phyloP scores from a whole-genome alignment of 2,329 filamentous ascomycete species.

The Fusarium brevicatenulatum region DNA sequence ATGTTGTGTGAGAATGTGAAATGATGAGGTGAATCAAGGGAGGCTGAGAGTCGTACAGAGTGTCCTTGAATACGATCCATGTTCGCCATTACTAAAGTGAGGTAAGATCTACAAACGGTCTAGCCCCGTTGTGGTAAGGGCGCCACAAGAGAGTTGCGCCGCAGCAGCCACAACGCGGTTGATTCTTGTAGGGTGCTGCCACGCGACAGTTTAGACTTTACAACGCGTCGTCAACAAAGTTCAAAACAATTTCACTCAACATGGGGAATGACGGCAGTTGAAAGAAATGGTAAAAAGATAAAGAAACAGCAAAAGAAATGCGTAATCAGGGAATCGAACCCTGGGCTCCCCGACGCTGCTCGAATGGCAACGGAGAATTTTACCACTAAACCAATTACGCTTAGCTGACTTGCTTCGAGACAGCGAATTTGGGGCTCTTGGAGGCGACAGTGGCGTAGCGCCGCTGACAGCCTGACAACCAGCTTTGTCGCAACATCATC shows the following conservation, averaged over 20 bases:
- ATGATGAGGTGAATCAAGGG: constrained; percentile 16
- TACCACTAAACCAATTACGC: constrained; percentile 4
- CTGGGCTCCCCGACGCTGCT: neutral
- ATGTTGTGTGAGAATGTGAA: neutral
- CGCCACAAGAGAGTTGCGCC: neutral
- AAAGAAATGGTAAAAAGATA: neutral
- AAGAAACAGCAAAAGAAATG: neutral
- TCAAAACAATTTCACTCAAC: neutral
- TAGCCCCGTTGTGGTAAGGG: neutral
- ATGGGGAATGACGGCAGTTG: fast-evolving
- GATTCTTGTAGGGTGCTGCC: neutral
- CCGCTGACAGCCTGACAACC: too few species aligned
- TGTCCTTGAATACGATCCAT: constrained; percentile 27
- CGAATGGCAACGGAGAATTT: constrained; percentile 3
- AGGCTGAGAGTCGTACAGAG: constrained; percentile 20
- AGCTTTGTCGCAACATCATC: too few species aligned
- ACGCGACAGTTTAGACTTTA: neutral
- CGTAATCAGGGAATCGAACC: neutral
- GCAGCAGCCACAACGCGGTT: neutral
- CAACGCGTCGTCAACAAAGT: neutral
- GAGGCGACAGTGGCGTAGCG: fast-evolving
- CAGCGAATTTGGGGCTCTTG: fast-evolving
- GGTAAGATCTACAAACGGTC: constrained; percentile 14
- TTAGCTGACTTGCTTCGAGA: neutral
- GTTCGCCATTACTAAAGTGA: constrained; percentile 9